phyloP scores from a whole-genome alignment of 257 asterid species.

The Prunella vulgaris region DNA sequence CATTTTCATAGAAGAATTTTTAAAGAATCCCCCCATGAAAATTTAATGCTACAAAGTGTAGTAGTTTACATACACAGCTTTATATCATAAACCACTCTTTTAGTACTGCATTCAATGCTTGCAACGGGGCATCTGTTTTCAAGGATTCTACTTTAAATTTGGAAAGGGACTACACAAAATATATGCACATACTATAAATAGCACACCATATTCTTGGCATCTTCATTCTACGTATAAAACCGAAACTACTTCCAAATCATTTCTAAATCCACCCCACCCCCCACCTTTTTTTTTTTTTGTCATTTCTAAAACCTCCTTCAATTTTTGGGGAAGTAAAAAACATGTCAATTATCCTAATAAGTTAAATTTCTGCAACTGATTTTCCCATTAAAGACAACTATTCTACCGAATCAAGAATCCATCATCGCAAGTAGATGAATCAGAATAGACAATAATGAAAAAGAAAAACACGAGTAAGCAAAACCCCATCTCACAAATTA shows the following conservation, averaged over 20 bases:
- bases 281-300: neutral
- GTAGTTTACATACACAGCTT: constrained; percentile 5
- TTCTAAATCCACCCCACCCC: neutral
- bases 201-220: neutral
- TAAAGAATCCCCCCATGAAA: no score
- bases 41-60: neutral
- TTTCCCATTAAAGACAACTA: constrained; percentile 10
- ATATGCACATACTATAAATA: neutral
- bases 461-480: neutral
- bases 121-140: neutral
- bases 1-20: no score
- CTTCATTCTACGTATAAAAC: constrained; percentile 1
- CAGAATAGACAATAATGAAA: neutral
- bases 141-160: neutral
- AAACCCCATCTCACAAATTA: constrained; percentile 9
- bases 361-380: constrained; percentile 5
- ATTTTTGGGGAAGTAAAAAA: neutral
- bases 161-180: neutral
- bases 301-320: constrained; percentile 8
- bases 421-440: constrained; percentile 1
- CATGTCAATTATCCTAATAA: constrained; percentile 9
- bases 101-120: neutral
- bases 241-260: neutral
- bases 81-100: neutral
- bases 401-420: constrained; percentile 21